A percentile compares a stretch with the other conserved stretches of the same genome.
Evolutionary conservation across 345 rosid species (phyloP).

Genomic region (Syzygium oleosum): DNA sequence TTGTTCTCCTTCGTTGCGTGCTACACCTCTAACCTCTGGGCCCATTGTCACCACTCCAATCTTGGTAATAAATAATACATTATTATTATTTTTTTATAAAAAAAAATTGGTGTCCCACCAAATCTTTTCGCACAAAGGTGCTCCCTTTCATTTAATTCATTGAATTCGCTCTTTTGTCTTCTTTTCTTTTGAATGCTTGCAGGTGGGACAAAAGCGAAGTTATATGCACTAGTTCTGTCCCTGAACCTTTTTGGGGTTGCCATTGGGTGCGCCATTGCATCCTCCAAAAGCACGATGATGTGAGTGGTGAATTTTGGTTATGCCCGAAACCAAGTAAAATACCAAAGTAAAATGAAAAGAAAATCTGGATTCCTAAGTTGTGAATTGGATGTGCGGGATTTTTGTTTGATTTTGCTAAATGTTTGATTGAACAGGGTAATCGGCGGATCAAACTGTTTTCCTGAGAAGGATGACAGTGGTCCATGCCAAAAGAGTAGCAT

Average conservation of each 20-base stretch:
- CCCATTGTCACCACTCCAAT: slow-evolving; percentile 35
- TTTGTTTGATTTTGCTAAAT: background rate
- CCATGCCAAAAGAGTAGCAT: slow-evolving; percentile 43
- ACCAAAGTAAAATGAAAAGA: no score
- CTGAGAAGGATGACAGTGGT: slow-evolving; percentile 14
- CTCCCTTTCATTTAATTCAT: background rate
- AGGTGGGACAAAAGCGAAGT: slow-evolving; percentile 24
- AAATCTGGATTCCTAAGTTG: background rate
- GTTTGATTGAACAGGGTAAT: slow-evolving; percentile 44
- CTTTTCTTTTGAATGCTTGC: background rate
- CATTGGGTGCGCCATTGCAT: slow-evolving; percentile 40
- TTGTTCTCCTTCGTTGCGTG: slow-evolving; percentile 48
- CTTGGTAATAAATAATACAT: slow-evolving; percentile 27
- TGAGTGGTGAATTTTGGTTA: background rate
- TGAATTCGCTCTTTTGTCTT: background rate
- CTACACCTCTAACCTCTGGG: slow-evolving; percentile 42
- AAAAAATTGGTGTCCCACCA: no score
- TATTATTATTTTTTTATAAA: no score
- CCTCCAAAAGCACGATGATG: slow-evolving; percentile 29
- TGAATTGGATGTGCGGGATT: background rate
- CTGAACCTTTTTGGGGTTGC: slow-evolving; percentile 36
- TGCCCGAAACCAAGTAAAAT: background rate
- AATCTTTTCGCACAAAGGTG: background rate
- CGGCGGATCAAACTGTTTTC: slow-evolving; percentile 45
- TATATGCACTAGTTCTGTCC: slow-evolving; percentile 34